phyloP scores from a whole-genome alignment of 2,329 filamentous ascomycete species.

The Fonsecaea monophora region DNA sequence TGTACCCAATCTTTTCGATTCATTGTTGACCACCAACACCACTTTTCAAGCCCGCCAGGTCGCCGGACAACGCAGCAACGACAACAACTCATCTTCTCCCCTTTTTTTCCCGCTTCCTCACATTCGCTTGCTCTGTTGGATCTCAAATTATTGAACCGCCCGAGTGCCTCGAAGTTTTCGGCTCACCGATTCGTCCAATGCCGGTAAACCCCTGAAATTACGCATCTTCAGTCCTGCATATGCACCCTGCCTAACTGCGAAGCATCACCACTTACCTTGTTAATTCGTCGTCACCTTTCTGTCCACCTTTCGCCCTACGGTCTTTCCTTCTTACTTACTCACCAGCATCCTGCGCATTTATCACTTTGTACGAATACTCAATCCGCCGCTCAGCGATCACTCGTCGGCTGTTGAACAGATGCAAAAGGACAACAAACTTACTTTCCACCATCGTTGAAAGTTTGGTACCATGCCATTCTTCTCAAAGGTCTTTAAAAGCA shows the following conservation, averaged over 20 bases:
- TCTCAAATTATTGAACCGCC: conserved; percentile 24
- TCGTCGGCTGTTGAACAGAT: conserved; percentile 23
- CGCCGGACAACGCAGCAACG: conserved; percentile 19
- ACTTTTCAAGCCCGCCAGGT: conserved; percentile 22
- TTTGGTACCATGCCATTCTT: conserved; percentile 62
- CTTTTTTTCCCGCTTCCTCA: conserved; percentile 24
- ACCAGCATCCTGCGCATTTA: neutral
- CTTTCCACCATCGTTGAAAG: conserved; percentile 11
- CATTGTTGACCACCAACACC: conserved; percentile 17
- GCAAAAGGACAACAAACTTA: conserved; percentile 15
- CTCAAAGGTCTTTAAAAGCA: conserved; percentile 72
- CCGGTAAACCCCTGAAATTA: conserved; percentile 33
- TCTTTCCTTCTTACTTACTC: conserved; percentile 3
- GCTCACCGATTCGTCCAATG: conserved; percentile 26
- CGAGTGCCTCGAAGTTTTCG: conserved; percentile 12
- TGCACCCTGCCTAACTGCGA: conserved; percentile 30
- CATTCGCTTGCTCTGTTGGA: conserved; percentile 25
- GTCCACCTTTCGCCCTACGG: neutral
- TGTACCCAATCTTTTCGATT: conserved; percentile 14
- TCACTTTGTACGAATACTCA: neutral
- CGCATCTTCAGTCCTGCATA: conserved; percentile 27
- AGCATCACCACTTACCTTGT: conserved; percentile 6
- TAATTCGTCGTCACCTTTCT: conserved; percentile 10
- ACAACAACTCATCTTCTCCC: conserved; percentile 16
- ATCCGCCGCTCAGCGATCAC: neutral